Conservation (phyloP, 78 protist species). For the Neovahlkampfia damariscottae region DNA sequence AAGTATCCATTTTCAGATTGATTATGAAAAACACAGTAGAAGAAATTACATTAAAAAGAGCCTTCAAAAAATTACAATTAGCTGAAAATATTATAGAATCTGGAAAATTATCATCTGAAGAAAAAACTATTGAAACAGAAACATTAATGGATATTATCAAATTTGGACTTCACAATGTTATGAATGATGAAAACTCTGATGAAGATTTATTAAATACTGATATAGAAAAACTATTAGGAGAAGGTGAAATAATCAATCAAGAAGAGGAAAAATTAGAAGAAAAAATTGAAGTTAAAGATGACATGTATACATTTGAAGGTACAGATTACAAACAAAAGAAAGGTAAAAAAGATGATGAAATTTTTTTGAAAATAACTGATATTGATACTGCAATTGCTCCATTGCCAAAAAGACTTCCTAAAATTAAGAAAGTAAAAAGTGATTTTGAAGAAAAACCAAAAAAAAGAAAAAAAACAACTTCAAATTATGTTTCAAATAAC, state of each 20-base stretch:
- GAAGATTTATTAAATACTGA: conserved; percentile 32
- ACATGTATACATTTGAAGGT: too few relatives aligned
- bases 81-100: conserved; percentile 59
- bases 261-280: too few relatives aligned
- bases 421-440: too few relatives aligned
- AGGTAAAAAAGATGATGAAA: too few relatives aligned
- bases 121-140: neutral
- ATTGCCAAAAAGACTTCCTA: too few relatives aligned
- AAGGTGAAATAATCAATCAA: too few relatives aligned
- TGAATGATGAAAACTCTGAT: conserved; percentile 36
- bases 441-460: neutral
- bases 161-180: conserved; percentile 53
- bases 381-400: too few relatives aligned
- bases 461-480: neutral
- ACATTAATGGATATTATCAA: conserved; percentile 21
- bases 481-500: too few relatives aligned
- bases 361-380: too few relatives aligned
- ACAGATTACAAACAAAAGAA: too few relatives aligned
- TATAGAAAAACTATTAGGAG: conserved; percentile 53
- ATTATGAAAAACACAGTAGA: conserved; percentile 44
- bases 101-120: neutral
- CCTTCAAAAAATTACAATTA: conserved; percentile 53
- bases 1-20: conserved; percentile 78
- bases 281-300: too few relatives aligned
- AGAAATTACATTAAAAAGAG: conserved; percentile 47